Evolutionary conservation across 352 stramenopile species (phyloP).

Genomic region (Globisporangium paddicum): DNA sequence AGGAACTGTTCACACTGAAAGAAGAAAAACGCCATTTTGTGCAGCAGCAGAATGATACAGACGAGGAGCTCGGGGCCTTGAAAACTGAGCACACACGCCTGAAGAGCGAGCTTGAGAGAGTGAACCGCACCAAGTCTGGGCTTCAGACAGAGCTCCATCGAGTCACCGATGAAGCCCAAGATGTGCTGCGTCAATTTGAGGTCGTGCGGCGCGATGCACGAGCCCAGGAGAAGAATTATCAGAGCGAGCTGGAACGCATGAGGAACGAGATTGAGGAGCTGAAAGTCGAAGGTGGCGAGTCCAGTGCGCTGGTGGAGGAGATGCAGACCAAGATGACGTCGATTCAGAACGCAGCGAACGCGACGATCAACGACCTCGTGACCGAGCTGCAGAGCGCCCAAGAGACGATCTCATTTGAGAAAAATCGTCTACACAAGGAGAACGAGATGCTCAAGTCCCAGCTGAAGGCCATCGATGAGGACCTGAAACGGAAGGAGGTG

Average conservation of each 20-base stretch:
- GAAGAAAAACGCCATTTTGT: conserved; percentile 26
- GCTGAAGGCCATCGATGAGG: conserved; percentile 38
- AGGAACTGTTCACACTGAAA: conserved; percentile 25
- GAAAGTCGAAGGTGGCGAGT: conserved; percentile 35
- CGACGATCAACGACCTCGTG: conserved; percentile 73
- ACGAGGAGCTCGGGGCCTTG: conserved; percentile 22
- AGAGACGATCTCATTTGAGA: conserved; percentile 50
- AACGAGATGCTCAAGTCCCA: conserved; percentile 31
- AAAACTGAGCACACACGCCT: conserved; percentile 20
- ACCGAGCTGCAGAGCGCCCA: conserved; percentile 52
- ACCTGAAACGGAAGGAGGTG: conserved; percentile 33
- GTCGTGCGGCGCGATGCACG: conserved; percentile 51
- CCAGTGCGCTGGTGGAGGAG: conserved; percentile 36
- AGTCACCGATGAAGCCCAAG: conserved; percentile 46
- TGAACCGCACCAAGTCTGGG: conserved; percentile 31
- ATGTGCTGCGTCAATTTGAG: conserved; percentile 56
- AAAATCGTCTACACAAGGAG: conserved; percentile 47
- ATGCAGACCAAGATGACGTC: conserved; percentile 64
- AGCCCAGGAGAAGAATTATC: conserved; percentile 30
- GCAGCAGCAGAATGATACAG: conserved; percentile 24
- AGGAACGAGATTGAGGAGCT: conserved; percentile 46
- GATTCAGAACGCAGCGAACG: conserved; percentile 70
- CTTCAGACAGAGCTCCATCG: conserved; percentile 57
- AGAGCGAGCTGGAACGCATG: conserved; percentile 36
- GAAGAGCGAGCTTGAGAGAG: conserved; percentile 41